Evolutionary conservation across 176 grass and related monocot species (phyloP), one percentile per base, ranked within the genome.

Genomic region (Typha latifolia): DNA sequence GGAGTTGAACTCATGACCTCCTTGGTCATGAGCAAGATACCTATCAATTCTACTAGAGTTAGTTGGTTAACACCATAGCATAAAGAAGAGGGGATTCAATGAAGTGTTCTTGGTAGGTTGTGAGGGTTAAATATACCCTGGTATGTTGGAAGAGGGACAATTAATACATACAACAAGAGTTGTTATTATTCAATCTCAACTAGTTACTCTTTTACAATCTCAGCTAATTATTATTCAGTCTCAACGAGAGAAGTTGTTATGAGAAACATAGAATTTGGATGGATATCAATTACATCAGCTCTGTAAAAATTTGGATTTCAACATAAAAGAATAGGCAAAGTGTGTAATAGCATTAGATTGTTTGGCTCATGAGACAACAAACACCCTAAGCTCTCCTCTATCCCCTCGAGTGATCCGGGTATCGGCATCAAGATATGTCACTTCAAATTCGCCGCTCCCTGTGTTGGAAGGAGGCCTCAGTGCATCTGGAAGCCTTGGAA

Each of bases 391-490:
- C 80, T 96, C 92, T 2, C 75, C 88, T 76, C 62, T 81, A 32
- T 96, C 92, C 14, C 92, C 92, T 48, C 92, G 80, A 0, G 92
- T 96, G 66, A 96, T 49, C 55, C 92, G 92, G 5, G 76, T 81
- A 82, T 91, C 87, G 11, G 12, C 72, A 74, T 96, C 92, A 47
- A 96, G 74, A 69, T 91, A 96, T 3, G 92, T 96, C 13, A 96
- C 79, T 74, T 96, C 80, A 51, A 96, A 96, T 77, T 96, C 92
- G 27, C 92, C 88, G 62, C 74, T 91, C 29, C 92, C 78, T 37
- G 85, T 80, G 80, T 80, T 89, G 72, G 88, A 82, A 70, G 84
- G 74, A 59, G 88, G 82, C 63, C 82, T 67, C 49, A 96, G 78
- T 69, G 21, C 73, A 70, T 91, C 88, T 3, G 92, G 92, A 73